A percentile compares a stretch with the other conserved stretches of the same genome.
phyloP scores from a whole-genome alignment of 2,329 filamentous ascomycete species.

The Stemphylium lycopersici region DNA sequence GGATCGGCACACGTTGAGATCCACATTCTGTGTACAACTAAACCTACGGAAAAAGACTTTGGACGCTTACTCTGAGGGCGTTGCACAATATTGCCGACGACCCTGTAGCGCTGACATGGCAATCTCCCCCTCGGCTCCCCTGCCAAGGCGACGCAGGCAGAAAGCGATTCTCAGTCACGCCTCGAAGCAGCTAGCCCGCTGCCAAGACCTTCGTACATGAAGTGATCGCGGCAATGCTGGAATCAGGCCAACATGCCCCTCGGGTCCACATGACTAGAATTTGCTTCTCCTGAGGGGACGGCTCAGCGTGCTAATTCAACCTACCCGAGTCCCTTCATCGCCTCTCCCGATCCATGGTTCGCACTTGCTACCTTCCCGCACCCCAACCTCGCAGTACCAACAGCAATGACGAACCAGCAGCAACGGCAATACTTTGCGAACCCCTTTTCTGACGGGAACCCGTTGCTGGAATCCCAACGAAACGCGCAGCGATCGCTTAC shows the following conservation, averaged over 20 bases:
- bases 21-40: too few relatives aligned
- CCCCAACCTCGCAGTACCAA: too few relatives aligned
- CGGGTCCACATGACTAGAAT: neutral
- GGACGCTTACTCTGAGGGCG: neutral
- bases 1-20: too few relatives aligned
- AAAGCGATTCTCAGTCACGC: neutral
- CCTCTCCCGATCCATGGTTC: neutral
- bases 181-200: slow-evolving; percentile 1
- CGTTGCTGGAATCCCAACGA: too few relatives aligned
- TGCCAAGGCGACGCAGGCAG: slow-evolving; percentile 13
- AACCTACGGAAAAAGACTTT: neutral
- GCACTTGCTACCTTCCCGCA: neutral
- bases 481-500: too few relatives aligned
- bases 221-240: neutral
- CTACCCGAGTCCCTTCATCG: neutral
- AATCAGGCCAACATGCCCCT: slow-evolving; percentile 1
- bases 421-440: too few relatives aligned
- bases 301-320: neutral
- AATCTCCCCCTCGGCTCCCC: slow-evolving; percentile 11
- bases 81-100: neutral
- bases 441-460: too few relatives aligned
- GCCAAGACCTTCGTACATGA: neutral
- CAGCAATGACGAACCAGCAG: too few relatives aligned
- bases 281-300: slow-evolving; percentile 2
- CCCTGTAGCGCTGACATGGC: neutral